Percentiles rank a stretch among this genome's conserved stretches.
These are phyloP conservation scores for Wickerhamomyces hampshirensis DNA, from an alignment of 805 yeast species.

Conservation along the genomic window DNA sequence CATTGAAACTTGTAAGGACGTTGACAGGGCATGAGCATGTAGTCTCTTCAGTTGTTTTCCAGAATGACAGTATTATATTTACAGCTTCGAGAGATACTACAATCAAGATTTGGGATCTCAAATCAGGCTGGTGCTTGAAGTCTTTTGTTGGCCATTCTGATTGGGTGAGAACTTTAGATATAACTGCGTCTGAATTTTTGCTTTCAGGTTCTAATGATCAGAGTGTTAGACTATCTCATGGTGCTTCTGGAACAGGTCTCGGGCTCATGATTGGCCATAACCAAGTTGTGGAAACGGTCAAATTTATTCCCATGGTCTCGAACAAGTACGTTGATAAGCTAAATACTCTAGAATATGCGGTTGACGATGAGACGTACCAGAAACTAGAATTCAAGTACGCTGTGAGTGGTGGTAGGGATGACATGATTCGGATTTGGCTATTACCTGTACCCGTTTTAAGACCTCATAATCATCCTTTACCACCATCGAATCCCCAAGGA, in stretches of 20 bases:
- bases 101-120: constrained; percentile 61
- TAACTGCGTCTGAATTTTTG: constrained; percentile 44
- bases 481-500: constrained; percentile 58
- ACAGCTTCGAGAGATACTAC: constrained; percentile 62
- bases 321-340: constrained; percentile 43
- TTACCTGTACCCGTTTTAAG: constrained; percentile 61
- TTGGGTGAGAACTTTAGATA: constrained; percentile 75
- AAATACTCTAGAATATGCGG: constrained; percentile 26
- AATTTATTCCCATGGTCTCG: constrained; percentile 55
- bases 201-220: constrained; percentile 79
- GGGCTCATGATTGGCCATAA: constrained; percentile 70
- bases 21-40: constrained; percentile 87
- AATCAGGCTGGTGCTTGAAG: constrained; percentile 60
- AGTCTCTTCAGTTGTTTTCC: constrained; percentile 58
- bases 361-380: constrained; percentile 24
- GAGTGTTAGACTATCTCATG: constrained; percentile 61
- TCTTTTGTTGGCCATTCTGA: constrained; percentile 79
- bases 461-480: constrained; percentile 52
- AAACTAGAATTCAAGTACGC: constrained; percentile 64
- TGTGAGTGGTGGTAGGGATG: constrained; percentile 78
- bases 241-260: constrained; percentile 60
- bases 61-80: constrained; percentile 41
- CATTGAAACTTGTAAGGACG: constrained; percentile 52
- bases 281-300: constrained; percentile 75
- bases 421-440: constrained; percentile 68